Percentiles rank a stretch among this genome's conserved stretches.
phyloP scores from a whole-genome alignment of 768 basidiomycete species.

The Tremella mesenterica region DNA sequence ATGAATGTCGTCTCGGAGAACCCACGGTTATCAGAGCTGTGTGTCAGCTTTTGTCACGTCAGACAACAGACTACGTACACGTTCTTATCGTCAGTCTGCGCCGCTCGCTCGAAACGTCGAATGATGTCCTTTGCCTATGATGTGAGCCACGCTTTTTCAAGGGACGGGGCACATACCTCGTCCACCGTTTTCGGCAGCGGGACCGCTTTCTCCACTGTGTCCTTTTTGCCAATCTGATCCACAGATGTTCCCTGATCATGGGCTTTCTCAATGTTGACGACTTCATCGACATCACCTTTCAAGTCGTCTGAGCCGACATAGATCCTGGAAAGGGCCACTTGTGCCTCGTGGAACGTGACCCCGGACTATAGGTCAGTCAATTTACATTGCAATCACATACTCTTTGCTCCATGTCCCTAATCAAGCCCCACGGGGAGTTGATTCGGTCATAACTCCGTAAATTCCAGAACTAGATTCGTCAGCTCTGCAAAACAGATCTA shows the following conservation, averaged over 20 bases:
- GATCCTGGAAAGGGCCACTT: slow-evolving; percentile 58
- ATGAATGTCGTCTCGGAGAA: not conserved
- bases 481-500: slow-evolving; percentile 39
- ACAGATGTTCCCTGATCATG: slow-evolving; percentile 48
- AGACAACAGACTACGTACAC: slow-evolving; percentile 38
- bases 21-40: slow-evolving; percentile 4
- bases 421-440: slow-evolving; percentile 54
- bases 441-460: slow-evolving; percentile 84
- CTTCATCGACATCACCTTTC: slow-evolving; percentile 51
- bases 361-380: slow-evolving; percentile 49
- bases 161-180: slow-evolving; percentile 40
- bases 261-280: slow-evolving; percentile 54
- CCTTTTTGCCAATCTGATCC: slow-evolving; percentile 53
- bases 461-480: slow-evolving; percentile 60
- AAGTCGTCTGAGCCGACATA: slow-evolving; percentile 40
- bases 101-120: slow-evolving; percentile 61
- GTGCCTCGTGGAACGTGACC: slow-evolving; percentile 73
- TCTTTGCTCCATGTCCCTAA: slow-evolving; percentile 60
- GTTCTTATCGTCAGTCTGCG: slow-evolving; percentile 44
- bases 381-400: slow-evolving; percentile 16
- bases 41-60: not conserved
- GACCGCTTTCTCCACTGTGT: slow-evolving; percentile 54
- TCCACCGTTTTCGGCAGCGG: slow-evolving; percentile 59
- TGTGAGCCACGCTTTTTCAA: not conserved
- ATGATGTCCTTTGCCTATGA: slow-evolving; percentile 56